phyloP scores from a whole-genome alignment of 805 yeast genomes.

The Cyberlindnera euphorbiae region DNA sequence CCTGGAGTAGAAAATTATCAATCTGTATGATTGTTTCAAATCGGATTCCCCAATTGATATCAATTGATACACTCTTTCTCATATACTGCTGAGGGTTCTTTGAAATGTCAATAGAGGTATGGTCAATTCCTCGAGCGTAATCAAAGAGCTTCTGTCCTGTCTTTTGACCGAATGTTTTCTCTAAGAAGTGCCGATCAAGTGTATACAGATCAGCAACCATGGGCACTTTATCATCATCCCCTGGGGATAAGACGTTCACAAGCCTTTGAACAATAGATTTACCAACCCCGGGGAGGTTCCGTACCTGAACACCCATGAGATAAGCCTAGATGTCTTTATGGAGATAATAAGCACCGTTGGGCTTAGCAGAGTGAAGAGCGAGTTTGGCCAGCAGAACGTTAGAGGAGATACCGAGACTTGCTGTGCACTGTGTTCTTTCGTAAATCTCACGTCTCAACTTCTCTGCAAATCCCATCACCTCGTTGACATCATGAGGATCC shows the following conservation, averaged over 20 bases:
- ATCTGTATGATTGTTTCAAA: conserved; percentile 58
- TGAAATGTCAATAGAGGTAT: conserved; percentile 51
- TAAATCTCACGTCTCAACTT: conserved; percentile 35
- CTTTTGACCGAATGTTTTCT: conserved; percentile 57
- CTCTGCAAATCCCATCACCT: conserved; percentile 25
- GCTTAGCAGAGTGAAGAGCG: conserved; percentile 72
- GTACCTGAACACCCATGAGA: conserved; percentile 25
- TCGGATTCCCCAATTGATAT: conserved; percentile 87
- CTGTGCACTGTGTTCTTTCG: conserved; percentile 51
- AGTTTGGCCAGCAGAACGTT: conserved; percentile 77
- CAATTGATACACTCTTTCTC: conserved; percentile 79
- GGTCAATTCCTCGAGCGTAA: conserved; percentile 65
- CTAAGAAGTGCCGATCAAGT: conserved; percentile 33
- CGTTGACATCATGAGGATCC: conserved; percentile 20
- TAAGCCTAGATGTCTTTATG: conserved; percentile 31
- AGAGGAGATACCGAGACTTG: conserved; percentile 73
- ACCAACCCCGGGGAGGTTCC: conserved; percentile 63
- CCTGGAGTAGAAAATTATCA: conserved; percentile 52
- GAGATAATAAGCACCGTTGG: conserved; percentile 55
- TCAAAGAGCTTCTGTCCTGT: conserved; percentile 61
- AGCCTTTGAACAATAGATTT: conserved; percentile 44
- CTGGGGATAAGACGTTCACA: conserved; percentile 26
- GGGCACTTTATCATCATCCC: conserved; percentile 16
- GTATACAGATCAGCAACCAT: conserved; percentile 35
- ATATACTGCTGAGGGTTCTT: conserved; percentile 44